These are phyloP conservation scores for Lolium multiflorum DNA, from an alignment of 176 grass and related monocot genomes.

Conservation along the genomic window DNA sequence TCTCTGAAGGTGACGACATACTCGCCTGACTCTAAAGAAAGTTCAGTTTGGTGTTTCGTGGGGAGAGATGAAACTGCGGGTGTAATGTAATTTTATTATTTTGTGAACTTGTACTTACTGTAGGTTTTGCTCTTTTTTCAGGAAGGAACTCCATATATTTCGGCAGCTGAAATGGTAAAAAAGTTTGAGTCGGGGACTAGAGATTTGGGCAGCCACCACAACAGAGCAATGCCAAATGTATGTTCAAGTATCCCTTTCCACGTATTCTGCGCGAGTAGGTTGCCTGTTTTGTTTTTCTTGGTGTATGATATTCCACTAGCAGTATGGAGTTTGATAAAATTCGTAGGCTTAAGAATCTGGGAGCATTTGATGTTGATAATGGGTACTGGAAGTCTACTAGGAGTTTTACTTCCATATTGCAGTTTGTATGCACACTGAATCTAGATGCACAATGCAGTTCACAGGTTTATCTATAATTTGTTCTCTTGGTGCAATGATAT, in stretches of 20 bases:
- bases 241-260: constrained; percentile 38
- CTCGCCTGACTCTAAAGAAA: constrained; percentile 6
- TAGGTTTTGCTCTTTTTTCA: constrained; percentile 40
- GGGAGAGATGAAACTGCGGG: constrained; percentile 27
- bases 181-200: constrained; percentile 90
- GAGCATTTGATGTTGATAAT: constrained; percentile 3
- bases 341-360: background rate
- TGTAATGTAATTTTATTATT: background rate
- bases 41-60: constrained; percentile 17
- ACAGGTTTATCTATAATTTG: constrained; percentile 2
- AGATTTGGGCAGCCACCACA: constrained; percentile 52
- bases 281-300: background rate
- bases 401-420: background rate
- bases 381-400: background rate
- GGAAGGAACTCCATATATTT: constrained; percentile 68
- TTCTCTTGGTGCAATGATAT: constrained; percentile 3
- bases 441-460: background rate
- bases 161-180: constrained; percentile 86
- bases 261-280: background rate
- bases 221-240: constrained; percentile 56
- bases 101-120: constrained; percentile 17
- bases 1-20: constrained; percentile 48
- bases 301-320: background rate
- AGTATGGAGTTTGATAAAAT: constrained; percentile 11
- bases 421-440: background rate